Evolutionary conservation across 345 rosid genomes (phyloP).

Genomic region (Cardiospermum halicacabum): DNA sequence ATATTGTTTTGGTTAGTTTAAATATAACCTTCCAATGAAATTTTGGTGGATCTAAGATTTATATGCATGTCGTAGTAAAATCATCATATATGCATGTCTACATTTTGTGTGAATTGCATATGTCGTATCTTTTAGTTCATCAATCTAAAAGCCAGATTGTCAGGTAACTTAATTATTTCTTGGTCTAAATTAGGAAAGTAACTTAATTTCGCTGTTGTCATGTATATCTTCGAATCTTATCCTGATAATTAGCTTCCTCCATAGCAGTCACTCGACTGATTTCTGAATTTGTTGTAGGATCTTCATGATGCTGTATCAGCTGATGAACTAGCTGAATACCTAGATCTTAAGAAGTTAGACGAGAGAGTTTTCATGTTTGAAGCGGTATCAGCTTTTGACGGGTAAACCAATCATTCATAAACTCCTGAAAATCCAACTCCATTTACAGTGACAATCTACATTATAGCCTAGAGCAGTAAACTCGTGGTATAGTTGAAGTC

Average conservation of each 20-base stretch:
- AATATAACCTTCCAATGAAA: neutral
- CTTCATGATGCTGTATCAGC: slow-evolving; percentile 81
- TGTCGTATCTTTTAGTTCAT: neutral
- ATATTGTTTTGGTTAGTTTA: neutral
- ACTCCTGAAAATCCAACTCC: neutral
- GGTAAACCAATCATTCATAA: slow-evolving; percentile 41
- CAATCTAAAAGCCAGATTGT: neutral
- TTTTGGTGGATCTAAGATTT: neutral
- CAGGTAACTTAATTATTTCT: neutral
- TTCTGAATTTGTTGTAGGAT: slow-evolving; percentile 48
- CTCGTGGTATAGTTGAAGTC: no score
- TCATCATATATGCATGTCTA: neutral
- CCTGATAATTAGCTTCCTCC: neutral
- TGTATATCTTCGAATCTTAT: no score
- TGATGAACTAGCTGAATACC: slow-evolving; percentile 75
- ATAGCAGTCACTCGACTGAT: neutral
- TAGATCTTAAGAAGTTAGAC: slow-evolving; percentile 91
- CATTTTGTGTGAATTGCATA: neutral
- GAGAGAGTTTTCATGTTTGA: slow-evolving; percentile 90
- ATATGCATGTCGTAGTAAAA: neutral
- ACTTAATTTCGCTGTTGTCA: no score
- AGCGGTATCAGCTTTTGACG: slow-evolving; percentile 90
- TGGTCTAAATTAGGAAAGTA: no score
- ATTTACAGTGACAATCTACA: neutral
- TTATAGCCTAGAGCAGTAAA: neutral